These are phyloP conservation scores for Zoysia matrella DNA, from an alignment of 202 grass and related monocot genomes.

Conservation along the genomic window DNA sequence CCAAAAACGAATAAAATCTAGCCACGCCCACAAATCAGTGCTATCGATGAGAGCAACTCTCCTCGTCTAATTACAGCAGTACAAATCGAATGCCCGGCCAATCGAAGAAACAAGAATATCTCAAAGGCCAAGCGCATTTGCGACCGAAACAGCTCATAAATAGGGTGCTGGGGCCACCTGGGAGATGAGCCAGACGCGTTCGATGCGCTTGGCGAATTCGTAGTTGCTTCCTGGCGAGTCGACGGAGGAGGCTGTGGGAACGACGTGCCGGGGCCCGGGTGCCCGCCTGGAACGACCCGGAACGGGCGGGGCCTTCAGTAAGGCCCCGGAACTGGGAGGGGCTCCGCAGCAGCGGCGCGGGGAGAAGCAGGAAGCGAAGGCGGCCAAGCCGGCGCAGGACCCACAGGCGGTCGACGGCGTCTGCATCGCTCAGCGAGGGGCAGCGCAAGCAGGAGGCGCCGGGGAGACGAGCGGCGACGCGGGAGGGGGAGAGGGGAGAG, in stretches of 20 bases:
- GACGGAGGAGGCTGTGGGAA: conserved; percentile 62
- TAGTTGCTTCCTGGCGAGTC: conserved; percentile 72
- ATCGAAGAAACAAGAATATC: neutral
- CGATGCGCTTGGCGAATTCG: conserved; percentile 77
- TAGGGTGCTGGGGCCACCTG: conserved; percentile 42
- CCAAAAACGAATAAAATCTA: neutral
- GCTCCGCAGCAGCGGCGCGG: neutral
- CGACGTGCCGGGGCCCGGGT: conserved; percentile 26
- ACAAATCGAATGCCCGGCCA: neutral
- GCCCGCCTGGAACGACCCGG: neutral
- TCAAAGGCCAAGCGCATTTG: neutral
- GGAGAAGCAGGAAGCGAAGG: neutral
- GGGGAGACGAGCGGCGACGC: too few species aligned
- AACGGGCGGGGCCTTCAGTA: conserved; percentile 23
- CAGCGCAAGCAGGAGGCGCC: neutral
- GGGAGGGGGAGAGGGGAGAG: neutral
- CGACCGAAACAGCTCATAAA: neutral
- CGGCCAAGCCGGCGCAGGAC: conserved; percentile 1
- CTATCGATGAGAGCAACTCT: neutral
- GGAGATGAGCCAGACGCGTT: conserved; percentile 90
- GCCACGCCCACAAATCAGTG: neutral
- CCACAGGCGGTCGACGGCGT: conserved; percentile 52
- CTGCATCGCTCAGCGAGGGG: conserved; percentile 13
- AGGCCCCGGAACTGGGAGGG: conserved; percentile 24
- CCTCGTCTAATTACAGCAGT: neutral